phyloP scores from a whole-genome alignment of 2,329 filamentous ascomycete species.

The Aspergillus sp. region DNA sequence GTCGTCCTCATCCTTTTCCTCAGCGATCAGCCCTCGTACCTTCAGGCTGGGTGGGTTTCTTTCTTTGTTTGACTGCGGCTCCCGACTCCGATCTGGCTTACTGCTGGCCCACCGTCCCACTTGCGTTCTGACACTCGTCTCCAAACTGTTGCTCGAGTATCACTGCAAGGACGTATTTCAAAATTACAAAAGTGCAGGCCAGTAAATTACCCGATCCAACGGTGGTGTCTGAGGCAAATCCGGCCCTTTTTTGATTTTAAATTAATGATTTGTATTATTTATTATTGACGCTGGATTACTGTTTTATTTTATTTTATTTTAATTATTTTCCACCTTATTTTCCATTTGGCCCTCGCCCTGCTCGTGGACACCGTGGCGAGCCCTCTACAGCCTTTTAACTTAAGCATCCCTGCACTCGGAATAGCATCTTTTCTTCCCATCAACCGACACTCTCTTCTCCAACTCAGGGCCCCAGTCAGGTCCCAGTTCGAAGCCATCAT shows the following conservation, averaged over 20 bases:
- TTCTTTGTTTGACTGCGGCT: background rate
- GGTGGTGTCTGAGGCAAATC: background rate
- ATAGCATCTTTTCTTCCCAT: background rate
- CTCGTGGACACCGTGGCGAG: background rate
- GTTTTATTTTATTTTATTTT: background rate
- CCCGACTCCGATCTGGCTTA: background rate
- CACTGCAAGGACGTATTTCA: background rate
- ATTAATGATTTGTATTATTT: conserved; percentile 1
- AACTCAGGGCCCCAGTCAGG: background rate
- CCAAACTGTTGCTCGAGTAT: background rate
- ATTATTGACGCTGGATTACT: background rate
- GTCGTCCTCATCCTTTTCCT: background rate
- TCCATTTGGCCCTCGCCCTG: background rate
- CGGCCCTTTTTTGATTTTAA: background rate
- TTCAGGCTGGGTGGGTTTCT: background rate
- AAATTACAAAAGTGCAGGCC: background rate
- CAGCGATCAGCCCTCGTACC: background rate
- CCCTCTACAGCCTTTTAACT: background rate
- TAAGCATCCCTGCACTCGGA: background rate
- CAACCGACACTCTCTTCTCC: too few relatives aligned
- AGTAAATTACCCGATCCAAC: background rate
- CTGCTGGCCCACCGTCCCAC: too few relatives aligned
- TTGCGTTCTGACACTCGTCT: background rate
- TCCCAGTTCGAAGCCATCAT: too few relatives aligned
- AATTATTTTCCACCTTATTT: conserved; percentile 8